These are phyloP conservation scores for Cystofilobasidium ferigula DNA, from an alignment of 768 basidiomycete species.

Conservation along the genomic window DNA sequence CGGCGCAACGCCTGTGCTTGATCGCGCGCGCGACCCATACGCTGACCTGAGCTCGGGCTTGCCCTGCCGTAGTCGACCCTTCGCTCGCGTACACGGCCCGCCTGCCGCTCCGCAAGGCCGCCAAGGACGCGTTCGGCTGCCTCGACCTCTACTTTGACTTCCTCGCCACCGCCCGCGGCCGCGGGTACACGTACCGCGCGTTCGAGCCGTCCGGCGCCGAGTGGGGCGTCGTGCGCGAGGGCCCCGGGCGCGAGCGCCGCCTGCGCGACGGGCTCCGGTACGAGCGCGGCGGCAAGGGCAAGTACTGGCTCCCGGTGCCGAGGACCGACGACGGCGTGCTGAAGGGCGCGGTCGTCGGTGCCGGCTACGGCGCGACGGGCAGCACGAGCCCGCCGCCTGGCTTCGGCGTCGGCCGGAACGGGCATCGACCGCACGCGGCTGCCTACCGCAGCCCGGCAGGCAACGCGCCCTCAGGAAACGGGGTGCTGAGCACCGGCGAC, in stretches of 20 bases:
- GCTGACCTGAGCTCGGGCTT: conserved; percentile 30
- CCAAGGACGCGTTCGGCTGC: conserved; percentile 75
- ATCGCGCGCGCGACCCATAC: too few relatives aligned
- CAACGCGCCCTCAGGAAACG: background rate
- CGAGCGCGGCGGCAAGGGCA: conserved; percentile 68
- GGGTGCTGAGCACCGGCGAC: conserved; percentile 34
- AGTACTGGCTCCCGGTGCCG: conserved; percentile 88
- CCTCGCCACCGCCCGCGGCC: conserved; percentile 66
- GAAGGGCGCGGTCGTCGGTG: conserved; percentile 1
- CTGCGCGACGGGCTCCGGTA: conserved; percentile 89
- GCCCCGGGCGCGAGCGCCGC: conserved; percentile 68
- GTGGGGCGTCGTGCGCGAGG: conserved; percentile 34
- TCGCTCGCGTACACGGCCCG: conserved; percentile 41
- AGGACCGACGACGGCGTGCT: conserved; percentile 31
- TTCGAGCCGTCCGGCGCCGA: conserved; percentile 88
- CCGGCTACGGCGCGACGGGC: conserved; percentile 14
- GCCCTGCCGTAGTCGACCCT: conserved; percentile 1
- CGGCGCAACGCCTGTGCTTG: too few relatives aligned
- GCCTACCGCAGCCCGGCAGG: background rate
- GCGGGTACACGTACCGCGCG: conserved; percentile 88
- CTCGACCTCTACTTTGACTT: conserved; percentile 80
- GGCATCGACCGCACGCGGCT: conserved; percentile 15
- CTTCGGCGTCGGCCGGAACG: conserved; percentile 10
- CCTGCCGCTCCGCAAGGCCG: conserved; percentile 75
- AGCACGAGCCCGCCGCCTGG: background rate